Base-by-base conservation (phyloP, 2,329 filamentous ascomycete species). In the Chaetomium sp. region DNA sequence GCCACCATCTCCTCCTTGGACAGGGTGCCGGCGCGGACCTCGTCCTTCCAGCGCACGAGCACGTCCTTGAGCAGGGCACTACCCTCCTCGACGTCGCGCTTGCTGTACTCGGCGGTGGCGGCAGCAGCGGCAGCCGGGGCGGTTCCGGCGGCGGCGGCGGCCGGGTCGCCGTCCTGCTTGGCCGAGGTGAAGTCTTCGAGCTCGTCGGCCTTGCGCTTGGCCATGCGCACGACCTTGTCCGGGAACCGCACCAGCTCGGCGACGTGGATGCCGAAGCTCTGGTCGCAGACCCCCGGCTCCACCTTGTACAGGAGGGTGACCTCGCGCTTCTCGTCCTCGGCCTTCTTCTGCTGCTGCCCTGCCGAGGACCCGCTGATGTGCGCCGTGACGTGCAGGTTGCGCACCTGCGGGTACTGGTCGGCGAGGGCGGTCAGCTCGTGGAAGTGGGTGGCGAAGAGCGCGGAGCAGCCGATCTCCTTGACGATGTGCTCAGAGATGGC, bases 401-500 rank as follows among this genome's bases (percentile, higher is more conserved):
- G 85, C 25, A 98, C 95, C 71, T 96, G 91, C 0, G 90, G 87
- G 75, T 96, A 91, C 61, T 90, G 90, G 63, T 97, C 92, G 3
- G 90, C 91, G 27, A 99, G 82, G 1, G 94, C 93, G 0, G 95
- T 99, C 57, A 99, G 83, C 77, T 99, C 95, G 80, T 99, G 96
- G 81, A 99, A 99, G 76, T 99, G 95, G 1, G 95, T 99, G 5
- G 96, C 95, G 75, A 99, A 99, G 77, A 97, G 88, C 64, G 92
- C 91, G 73, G 92, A 97, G 71, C 93, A 96, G 62, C 92, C 90
- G 66, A 99, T 98, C 75, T 98, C 93, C 65, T 90, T 92, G 74
- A 99, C 85, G 68, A 99, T 98, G 78, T 99, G 93, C 78, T 99
- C 95, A 0, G 92, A 96, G 67, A 99, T 99, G 58, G 95, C 95